Conservation (phyloP, 257 asterid genomes). For the Rhazya stricta region DNA sequence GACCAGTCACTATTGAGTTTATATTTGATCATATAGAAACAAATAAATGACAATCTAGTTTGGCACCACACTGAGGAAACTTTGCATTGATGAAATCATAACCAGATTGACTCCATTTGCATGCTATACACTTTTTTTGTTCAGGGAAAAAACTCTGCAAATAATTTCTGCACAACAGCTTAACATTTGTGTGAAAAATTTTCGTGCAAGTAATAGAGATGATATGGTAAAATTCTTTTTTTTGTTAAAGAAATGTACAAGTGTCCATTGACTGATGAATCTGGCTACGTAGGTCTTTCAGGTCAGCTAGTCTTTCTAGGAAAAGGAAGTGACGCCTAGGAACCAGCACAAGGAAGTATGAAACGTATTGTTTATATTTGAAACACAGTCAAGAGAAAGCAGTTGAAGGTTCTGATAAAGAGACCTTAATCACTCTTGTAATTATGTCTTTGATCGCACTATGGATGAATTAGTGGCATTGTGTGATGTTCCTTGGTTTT, state of each 20-base stretch:
- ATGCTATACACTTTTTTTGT: neutral
- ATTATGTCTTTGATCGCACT: slow-evolving; percentile 17
- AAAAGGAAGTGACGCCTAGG: slow-evolving; percentile 35
- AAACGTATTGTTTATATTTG: slow-evolving; percentile 53
- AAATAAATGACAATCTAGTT: neutral
- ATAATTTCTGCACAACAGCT: neutral
- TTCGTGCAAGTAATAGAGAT: neutral
- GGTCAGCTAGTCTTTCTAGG: slow-evolving; percentile 56
- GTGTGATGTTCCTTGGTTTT: neutral
- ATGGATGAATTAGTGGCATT: neutral
- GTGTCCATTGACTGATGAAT: neutral
- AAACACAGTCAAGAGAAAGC: slow-evolving; percentile 17
- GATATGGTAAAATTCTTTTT: neutral
- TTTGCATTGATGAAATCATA: neutral
- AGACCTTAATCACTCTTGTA: slow-evolving; percentile 9
- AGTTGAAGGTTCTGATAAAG: neutral
- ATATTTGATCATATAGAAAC: neutral
- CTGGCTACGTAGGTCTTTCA: slow-evolving; percentile 19
- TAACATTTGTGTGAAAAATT: neutral
- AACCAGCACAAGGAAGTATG: slow-evolving; percentile 30
- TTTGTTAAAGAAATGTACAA: neutral
- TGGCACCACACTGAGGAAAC: neutral
- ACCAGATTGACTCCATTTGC: neutral
- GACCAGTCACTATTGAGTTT: neutral
- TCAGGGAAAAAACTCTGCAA: neutral